Evolutionary conservation across 108 stramenopile species (phyloP).

Genomic region (Stephanodiscus triporus): DNA sequence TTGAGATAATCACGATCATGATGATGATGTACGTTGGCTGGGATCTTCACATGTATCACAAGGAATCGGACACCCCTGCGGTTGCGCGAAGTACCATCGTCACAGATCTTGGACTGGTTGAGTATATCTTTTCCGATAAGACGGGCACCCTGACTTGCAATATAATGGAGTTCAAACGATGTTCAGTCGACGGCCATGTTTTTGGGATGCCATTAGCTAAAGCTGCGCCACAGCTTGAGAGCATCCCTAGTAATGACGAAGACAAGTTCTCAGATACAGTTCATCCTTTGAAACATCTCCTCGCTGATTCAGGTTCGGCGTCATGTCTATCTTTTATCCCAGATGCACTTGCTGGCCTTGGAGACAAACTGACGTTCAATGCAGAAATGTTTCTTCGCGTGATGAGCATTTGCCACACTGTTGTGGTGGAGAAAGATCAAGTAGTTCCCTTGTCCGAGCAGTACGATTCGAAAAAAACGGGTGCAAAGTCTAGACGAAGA

Average conservation of each 20-base stretch:
- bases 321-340: background rate
- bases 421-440: slow-evolving; percentile 88
- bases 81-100: slow-evolving; percentile 82
- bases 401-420: slow-evolving; percentile 92
- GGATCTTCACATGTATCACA: slow-evolving; percentile 93
- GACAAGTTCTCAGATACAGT: slow-evolving; percentile 24
- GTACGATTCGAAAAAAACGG: slow-evolving; percentile 13
- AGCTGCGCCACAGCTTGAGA: slow-evolving; percentile 27
- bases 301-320: slow-evolving; percentile 54
- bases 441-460: slow-evolving; percentile 39
- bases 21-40: slow-evolving; percentile 77
- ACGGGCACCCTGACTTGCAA: slow-evolving; percentile 98
- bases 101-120: slow-evolving; percentile 93
- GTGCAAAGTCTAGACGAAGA: background rate
- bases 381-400: slow-evolving; percentile 90
- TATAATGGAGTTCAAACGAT: slow-evolving; percentile 97
- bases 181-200: slow-evolving; percentile 84
- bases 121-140: slow-evolving; percentile 96
- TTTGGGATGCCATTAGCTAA: slow-evolving; percentile 88
- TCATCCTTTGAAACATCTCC: slow-evolving; percentile 61
- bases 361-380: slow-evolving; percentile 66
- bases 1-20: slow-evolving; percentile 77
- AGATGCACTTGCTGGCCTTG: background rate
- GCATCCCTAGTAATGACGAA: slow-evolving; percentile 32
- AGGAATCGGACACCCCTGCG: slow-evolving; percentile 85